Base-by-base conservation (phyloP, 805 yeast genomes). In the Yueomyces sinensis region DNA sequence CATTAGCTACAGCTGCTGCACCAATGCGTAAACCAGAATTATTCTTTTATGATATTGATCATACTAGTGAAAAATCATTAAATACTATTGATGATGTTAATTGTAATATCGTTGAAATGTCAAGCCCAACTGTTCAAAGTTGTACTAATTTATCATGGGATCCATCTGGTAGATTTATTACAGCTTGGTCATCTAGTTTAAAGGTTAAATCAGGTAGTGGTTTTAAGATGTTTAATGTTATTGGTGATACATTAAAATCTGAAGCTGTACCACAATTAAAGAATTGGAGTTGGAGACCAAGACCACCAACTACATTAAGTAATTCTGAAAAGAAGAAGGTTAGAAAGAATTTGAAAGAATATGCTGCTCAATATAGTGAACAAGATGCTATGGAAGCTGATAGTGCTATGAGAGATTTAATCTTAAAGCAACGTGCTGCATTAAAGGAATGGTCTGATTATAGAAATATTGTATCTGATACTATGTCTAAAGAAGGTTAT, bases 231-330 rank as follows among this genome's bases (percentile, higher is more conserved):
- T 87, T 68, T 63, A 93, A 86, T 57, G 70, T 82, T 58, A 77
- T 81, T 33, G 99, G 98, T 51, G 68, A 66, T 45, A 45, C 76
- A 44, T 58, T 83, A 40, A 75, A 77, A 46, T 91, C 82, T 48
- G 94, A 87, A 52, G 59, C 70, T 17, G 59, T 82, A 41, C 91
- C 82, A 49, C 81, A 77, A 37, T 84, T 91, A 72, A 82, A 76
- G 62, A 87, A 82, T 41, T 82, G 89, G 51, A 66, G 74, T 41
- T 91, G 99, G 99, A 82, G 99, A 68, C 97, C 97, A 51, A 78
- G 98, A 65, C 98, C 98, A 34, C 73, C 72, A 15, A 69, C 86
- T 2, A 60, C 77, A 44, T 72, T 91, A 54, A 66, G 76, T 41
- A 74, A 77, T 49, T 79, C 74, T 45, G 93, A 83, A 58, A 74